Percentiles rank a stretch among this genome's conserved stretches.
Evolutionary conservation across 495 filamentous ascomycete genomes (phyloP).

Genomic region (Aspergillus campestris): DNA sequence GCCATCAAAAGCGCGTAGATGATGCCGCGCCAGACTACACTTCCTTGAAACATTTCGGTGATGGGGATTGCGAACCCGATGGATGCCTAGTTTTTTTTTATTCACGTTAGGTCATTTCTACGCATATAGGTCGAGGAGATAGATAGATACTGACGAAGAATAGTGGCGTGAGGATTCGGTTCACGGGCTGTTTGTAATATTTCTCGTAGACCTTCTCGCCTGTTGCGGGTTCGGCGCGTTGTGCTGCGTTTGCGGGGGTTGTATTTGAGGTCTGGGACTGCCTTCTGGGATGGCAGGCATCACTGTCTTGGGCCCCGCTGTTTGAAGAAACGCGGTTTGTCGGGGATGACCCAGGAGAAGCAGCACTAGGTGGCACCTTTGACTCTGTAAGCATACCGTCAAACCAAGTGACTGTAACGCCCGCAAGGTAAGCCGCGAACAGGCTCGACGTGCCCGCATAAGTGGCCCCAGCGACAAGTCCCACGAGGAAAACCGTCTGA

Average conservation of each 20-base stretch:
- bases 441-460: conserved; percentile 62
- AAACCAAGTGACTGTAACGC: conserved; percentile 50
- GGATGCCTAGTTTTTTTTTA: conserved; percentile 50
- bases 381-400: conserved; percentile 17
- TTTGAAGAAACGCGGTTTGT: too few relatives aligned
- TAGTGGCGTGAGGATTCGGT: conserved; percentile 55
- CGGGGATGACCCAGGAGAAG: too few relatives aligned
- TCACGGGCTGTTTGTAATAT: conserved; percentile 45
- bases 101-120: too few relatives aligned
- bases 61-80: conserved; percentile 78
- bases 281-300: neutral
- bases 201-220: conserved; percentile 41
- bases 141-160: conserved; percentile 55
- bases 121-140: neutral
- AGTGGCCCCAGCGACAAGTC: conserved; percentile 45
- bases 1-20: conserved; percentile 65
- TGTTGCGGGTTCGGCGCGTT: conserved; percentile 8
- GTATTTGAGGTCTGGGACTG: neutral
- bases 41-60: conserved; percentile 53
- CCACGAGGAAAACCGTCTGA: conserved; percentile 41
- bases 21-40: conserved; percentile 62
- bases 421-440: conserved; percentile 64
- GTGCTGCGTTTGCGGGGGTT: neutral
- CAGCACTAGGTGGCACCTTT: neutral
- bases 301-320: neutral